Evolutionary conservation across 129 eudicot species (phyloP).

Genomic region (Centella asiatica): DNA sequence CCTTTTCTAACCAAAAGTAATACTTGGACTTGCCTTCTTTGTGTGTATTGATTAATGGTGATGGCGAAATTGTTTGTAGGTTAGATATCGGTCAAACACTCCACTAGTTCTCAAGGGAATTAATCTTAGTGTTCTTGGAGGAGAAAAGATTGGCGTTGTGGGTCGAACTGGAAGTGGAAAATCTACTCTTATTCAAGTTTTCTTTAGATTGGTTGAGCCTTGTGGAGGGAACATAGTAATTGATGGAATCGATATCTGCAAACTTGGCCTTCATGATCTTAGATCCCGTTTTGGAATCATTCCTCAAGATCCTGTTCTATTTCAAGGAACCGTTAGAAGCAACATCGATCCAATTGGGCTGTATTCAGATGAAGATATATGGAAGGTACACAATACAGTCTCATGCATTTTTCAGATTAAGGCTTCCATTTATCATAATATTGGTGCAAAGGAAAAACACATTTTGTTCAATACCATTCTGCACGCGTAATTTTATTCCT

Average conservation of each 20-base stretch:
- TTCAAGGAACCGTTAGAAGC: slow-evolving; percentile 80
- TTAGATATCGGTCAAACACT: slow-evolving; percentile 53
- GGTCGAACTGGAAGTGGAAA: slow-evolving; percentile 94
- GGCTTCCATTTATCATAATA: too few relatives aligned
- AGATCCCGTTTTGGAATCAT: slow-evolving; percentile 76
- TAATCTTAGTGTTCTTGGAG: slow-evolving; percentile 45
- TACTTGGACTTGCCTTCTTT: background rate
- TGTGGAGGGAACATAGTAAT: slow-evolving; percentile 52
- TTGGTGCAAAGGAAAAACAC: too few relatives aligned
- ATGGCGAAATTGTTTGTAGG: slow-evolving; percentile 38
- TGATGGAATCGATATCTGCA: slow-evolving; percentile 62
- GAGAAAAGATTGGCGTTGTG: slow-evolving; percentile 82
- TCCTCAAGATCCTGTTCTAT: slow-evolving; percentile 88
- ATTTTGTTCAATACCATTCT: too few relatives aligned
- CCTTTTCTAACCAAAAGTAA: too few relatives aligned
- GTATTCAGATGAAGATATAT: slow-evolving; percentile 65
- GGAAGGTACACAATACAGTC: too few relatives aligned
- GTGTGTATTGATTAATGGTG: background rate
- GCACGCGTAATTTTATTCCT: background rate
- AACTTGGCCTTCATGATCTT: slow-evolving; percentile 74
- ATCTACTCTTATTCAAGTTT: slow-evolving; percentile 74
- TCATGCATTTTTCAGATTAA: too few relatives aligned
- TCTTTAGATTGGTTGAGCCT: slow-evolving; percentile 78
- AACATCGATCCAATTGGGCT: slow-evolving; percentile 68
- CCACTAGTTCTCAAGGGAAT: slow-evolving; percentile 75